A percentile compares a stretch with the other conserved stretches of the same genome.
Conservation (phyloP, 805 yeast species). For the Saccharomycopsis amapae region DNA sequence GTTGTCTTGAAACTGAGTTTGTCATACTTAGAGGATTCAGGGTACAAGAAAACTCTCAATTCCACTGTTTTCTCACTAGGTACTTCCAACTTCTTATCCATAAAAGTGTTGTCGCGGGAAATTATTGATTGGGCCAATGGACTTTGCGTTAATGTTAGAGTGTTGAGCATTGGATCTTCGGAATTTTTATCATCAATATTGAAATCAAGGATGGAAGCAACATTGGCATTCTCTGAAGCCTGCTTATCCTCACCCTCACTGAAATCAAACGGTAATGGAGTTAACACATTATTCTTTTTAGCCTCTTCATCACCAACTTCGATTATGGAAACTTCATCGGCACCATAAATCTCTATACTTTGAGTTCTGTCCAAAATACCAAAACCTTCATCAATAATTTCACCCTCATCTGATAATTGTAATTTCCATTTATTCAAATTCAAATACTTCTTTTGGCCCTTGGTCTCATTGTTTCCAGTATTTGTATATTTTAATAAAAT, state of each 20-base stretch:
- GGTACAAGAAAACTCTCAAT: constrained; percentile 10
- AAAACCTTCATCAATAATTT: constrained; percentile 82
- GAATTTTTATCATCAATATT: not conserved
- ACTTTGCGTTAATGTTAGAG: constrained; percentile 6
- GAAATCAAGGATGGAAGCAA: not conserved
- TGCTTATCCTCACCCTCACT: not conserved
- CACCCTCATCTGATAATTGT: constrained; percentile 85
- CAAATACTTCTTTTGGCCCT: constrained; percentile 18
- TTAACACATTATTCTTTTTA: constrained; percentile 39
- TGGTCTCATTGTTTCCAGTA: constrained; percentile 11
- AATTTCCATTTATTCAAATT: constrained; percentile 71
- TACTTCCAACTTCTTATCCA: not conserved
- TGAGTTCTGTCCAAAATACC: constrained; percentile 76
- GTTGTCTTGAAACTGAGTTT: not conserved
- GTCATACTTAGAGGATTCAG: constrained; percentile 11
- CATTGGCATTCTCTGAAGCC: not conserved
- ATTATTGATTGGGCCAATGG: constrained; percentile 1
- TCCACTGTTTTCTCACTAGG: not conserved
- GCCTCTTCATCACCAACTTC: constrained; percentile 43
- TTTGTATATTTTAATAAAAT: constrained; percentile 29
- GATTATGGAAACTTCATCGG: constrained; percentile 75
- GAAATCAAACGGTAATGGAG: constrained; percentile 44
- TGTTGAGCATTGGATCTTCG: not conserved
- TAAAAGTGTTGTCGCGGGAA: not conserved
- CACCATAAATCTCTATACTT: constrained; percentile 61